These are phyloP conservation scores for Russula vinacea DNA, from an alignment of 768 basidiomycete species.

Conservation along the genomic window DNA sequence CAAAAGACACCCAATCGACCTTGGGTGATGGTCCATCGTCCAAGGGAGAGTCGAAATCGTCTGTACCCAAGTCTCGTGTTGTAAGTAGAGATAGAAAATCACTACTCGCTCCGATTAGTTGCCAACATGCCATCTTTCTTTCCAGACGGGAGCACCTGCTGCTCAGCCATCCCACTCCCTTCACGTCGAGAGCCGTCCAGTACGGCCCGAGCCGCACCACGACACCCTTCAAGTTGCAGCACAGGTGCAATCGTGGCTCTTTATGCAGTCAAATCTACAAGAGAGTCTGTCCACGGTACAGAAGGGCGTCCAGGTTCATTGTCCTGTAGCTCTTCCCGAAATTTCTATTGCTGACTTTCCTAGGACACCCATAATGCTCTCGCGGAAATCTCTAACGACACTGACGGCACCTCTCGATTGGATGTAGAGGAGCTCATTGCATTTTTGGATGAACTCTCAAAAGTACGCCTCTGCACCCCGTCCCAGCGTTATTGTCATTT, in stretches of 20 bases:
- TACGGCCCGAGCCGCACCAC: not conserved
- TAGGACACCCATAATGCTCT: conserved; percentile 19
- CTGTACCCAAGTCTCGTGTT: conserved; percentile 6
- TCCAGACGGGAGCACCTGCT: conserved; percentile 2
- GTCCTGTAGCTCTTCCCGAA: not conserved
- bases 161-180: not conserved
- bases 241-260: conserved; percentile 56
- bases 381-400: not conserved
- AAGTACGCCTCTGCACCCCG: conserved; percentile 1
- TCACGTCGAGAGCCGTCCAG: not conserved
- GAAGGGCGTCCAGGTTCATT: conserved; percentile 34
- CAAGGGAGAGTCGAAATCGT: conserved; percentile 2
- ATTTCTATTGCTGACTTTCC: not conserved
- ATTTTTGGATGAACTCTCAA: conserved; percentile 19
- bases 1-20: not conserved
- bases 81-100: not conserved
- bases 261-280: conserved; percentile 57
- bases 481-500: not conserved
- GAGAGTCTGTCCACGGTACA: conserved; percentile 47
- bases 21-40: not conserved
- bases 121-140: not conserved
- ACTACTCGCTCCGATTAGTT: too few species aligned
- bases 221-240: conserved; percentile 48
- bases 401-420: not conserved
- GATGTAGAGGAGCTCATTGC: conserved; percentile 10